Base-by-base conservation (phyloP, 169 alveolate species). In the Cryptosporidium meleagridis region DNA sequence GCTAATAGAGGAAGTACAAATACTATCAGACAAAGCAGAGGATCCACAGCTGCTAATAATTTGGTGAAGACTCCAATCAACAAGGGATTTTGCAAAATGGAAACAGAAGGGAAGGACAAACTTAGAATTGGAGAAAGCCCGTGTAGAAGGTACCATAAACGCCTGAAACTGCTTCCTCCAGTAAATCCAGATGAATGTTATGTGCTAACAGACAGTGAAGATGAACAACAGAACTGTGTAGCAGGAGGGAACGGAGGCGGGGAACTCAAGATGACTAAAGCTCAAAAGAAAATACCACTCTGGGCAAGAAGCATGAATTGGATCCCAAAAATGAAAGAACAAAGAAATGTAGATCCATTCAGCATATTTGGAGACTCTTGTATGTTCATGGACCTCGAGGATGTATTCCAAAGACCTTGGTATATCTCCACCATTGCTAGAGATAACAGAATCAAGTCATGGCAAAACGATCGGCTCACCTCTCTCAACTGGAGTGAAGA, bases 281-380 rank as follows among this genome's bases (percentile, higher is more conserved):
- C 35, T 14, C 89, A 59, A 23, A 80, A 80, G 51, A 80, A 67
- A 48, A 65, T 80, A 21, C 89, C 89, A 7, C 45, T 80, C 10
- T 80, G 89, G 89, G 89, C 89, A 45, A 80, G 89, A 80, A 80
- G 89, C 35, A 51, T 80, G 62, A 80, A 80, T 48, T 80, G 89
- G 89, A 80, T 80, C 48, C 89, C 89, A 23, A 59, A 80, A 51
- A 80, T 80, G 51, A 59, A 80, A 37, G 75, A 80, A n/a, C 89
- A 80, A 39, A 61, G 89, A 12, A 35, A 80, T 16, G 75, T 80
- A 9, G 89, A 80, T 45, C 89, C 89, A 39, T 80, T 80, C 33
- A 80, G 89, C 29, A 80, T 80, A 9, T 80, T 80, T 65, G 89
- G 89, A 21, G 89, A 80, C 68, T 80, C 89, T 0, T 80, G 89